Evolutionary conservation across 768 basidiomycete species (phyloP), one percentile per base, ranked within the genome.

Genomic region (Neoboletus subvelutipes): DNA sequence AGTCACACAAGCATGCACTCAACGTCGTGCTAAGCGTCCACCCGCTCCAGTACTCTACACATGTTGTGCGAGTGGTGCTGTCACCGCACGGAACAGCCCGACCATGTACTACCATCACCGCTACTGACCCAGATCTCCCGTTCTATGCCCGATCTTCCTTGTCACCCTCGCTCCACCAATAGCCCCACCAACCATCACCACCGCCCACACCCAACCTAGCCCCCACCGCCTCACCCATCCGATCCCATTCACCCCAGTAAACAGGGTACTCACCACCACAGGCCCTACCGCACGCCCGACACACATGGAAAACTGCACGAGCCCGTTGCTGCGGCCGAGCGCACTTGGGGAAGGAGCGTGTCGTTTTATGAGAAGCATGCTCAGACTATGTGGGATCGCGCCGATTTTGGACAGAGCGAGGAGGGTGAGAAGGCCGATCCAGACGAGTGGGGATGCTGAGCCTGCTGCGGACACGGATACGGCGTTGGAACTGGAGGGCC

Each of bases 281-380:
- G 86, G 85, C 40, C 76, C 78, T 43, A 84, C 64, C 1, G 81
- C 77, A 13, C 86, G 78, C 9, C 82, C 77, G 29, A 78, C 57
- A 55, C 82, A 83, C 82, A 83, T 83, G 5, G 77, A 73, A 48
- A 81, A 75, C 58, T 86, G 82, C 17, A 83, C 78, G 8, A 87
- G 76, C 20, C 84, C 85, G 58, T 86, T 87, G 15, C 81, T 80
- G n/a, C 78, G 75, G 0, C 85, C 85, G 6, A 87, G 75, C 4
- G 48, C 48, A 18, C 33, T 15, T 6, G 22, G 47, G 3, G 47
- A 49, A 9, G 47, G 47, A 0, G 48, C 73, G 46, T 76, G 68
- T 51, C 80, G 75, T 57, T 83, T 85, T 41, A 82, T 77, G n/a
- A 87, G 72, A 39, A 88, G 79, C 77, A 87, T 81, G 64, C 77